These are phyloP conservation scores for Blastobotrys indianensis DNA, from an alignment of 1,139 yeast species.

Conservation along the genomic window DNA sequence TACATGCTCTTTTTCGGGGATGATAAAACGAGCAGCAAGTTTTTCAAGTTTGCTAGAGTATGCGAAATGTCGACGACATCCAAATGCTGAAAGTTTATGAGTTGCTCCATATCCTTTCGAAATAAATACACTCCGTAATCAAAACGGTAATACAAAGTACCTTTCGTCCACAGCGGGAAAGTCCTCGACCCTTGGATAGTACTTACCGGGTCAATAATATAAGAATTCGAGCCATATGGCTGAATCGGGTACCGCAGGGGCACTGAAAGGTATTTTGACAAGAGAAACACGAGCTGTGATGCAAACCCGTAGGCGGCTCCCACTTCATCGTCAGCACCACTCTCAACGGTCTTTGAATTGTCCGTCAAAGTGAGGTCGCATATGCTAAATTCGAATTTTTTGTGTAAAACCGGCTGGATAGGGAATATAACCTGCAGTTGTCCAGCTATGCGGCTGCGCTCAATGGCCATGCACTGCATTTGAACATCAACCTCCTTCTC, in stretches of 20 bases:
- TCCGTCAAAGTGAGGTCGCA: slow-evolving; percentile 29
- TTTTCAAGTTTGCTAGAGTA: slow-evolving; percentile 38
- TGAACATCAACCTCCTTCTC: slow-evolving; percentile 8
- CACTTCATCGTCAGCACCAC: slow-evolving; percentile 34
- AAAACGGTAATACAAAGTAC: slow-evolving; percentile 43
- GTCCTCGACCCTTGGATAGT: slow-evolving; percentile 39
- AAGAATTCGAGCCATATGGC: slow-evolving; percentile 47
- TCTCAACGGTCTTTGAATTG: slow-evolving; percentile 5
- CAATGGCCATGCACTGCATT: slow-evolving; percentile 15
- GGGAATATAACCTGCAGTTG: slow-evolving; percentile 31
- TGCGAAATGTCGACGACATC: slow-evolving; percentile 35
- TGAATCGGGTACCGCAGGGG: slow-evolving; percentile 49
- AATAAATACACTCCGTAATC: slow-evolving; percentile 48
- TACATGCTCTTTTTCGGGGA: background rate
- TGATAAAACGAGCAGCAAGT: slow-evolving; percentile 32
- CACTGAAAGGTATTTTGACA: slow-evolving; percentile 42
- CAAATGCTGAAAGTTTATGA: slow-evolving; percentile 36
- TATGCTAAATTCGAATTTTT: slow-evolving; percentile 33
- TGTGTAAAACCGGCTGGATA: slow-evolving; percentile 28
- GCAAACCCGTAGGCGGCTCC: slow-evolving; percentile 49
- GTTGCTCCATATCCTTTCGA: slow-evolving; percentile 46
- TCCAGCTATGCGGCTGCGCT: slow-evolving; percentile 25
- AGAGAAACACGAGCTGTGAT: slow-evolving; percentile 39
- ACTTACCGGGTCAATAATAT: slow-evolving; percentile 46
- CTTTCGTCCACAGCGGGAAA: slow-evolving; percentile 47